Evolutionary conservation across 495 filamentous ascomycete genomes (phyloP).

Genomic region (Penicillium lividum): DNA sequence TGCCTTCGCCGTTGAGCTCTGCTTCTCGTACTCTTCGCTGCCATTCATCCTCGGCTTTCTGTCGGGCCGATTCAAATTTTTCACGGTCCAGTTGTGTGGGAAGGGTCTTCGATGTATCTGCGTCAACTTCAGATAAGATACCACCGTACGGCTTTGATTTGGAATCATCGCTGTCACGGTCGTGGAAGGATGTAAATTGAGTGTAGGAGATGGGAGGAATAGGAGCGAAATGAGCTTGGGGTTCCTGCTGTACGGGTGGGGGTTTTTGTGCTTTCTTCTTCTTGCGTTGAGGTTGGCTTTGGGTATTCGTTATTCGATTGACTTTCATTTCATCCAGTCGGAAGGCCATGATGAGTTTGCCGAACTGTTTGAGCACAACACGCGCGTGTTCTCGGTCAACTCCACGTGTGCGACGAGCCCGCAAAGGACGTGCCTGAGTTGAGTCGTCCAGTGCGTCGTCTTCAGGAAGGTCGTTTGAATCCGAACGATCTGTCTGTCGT

Average conservation of each 20-base stretch:
- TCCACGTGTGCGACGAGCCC: slow-evolving; percentile 39
- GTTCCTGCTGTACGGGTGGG: slow-evolving; percentile 34
- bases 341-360: slow-evolving; percentile 59
- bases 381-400: slow-evolving; percentile 39
- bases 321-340: slow-evolving; percentile 61
- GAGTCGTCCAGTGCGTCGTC: slow-evolving; percentile 22
- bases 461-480: slow-evolving; percentile 19
- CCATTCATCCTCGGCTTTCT: slow-evolving; percentile 90
- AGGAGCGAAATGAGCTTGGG: slow-evolving; percentile 48
- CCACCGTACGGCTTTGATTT: slow-evolving; percentile 96
- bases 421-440: slow-evolving; percentile 33
- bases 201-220: slow-evolving; percentile 56
- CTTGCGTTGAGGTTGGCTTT: slow-evolving; percentile 35
- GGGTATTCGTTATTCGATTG: slow-evolving; percentile 53
- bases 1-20: slow-evolving; percentile 49
- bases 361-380: slow-evolving; percentile 35
- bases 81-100: slow-evolving; percentile 77
- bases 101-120: slow-evolving; percentile 85
- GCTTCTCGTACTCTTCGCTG: slow-evolving; percentile 58
- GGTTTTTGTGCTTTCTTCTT: slow-evolving; percentile 41
- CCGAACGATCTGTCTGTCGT: slow-evolving; percentile 36
- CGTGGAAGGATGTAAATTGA: slow-evolving; percentile 79
- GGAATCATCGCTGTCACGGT: slow-evolving; percentile 82
- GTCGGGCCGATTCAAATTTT: slow-evolving; percentile 82
- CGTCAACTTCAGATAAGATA: slow-evolving; percentile 83